Base-by-base conservation (phyloP, 768 basidiomycete species). In the Kwoniella europaea region DNA sequence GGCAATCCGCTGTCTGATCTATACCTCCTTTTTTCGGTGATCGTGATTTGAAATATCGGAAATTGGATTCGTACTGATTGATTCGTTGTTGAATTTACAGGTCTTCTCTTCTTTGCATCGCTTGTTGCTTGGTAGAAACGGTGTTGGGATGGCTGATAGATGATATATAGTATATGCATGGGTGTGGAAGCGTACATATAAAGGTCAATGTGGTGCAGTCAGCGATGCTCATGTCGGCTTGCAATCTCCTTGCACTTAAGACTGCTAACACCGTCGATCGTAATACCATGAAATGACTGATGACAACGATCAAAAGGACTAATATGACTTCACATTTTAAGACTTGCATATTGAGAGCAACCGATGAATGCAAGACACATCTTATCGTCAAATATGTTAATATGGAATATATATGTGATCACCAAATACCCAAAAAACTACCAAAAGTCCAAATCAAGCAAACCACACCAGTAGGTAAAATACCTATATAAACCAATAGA, bases 401-500 rank as follows among this genome's bases (percentile, higher is more conserved):
- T 35, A 35, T 35, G 35, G 35, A 35, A 52, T 52, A 52, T 52
- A 52, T 20, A 16, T 16, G 20, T 52, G 27, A 59, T 65, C 52
- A 91, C 90, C 90, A 91, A 78, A 81, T 84, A 52, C 86, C 85
- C 10, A 83, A 78, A 69, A 89, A 74, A 59, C 86, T 86, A 20
- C 90, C 90, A 13, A 82, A 82, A 52, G 86, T 87, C 90, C 90
- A 91, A 7, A 86, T 84, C 16, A 88, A 78, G 1, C 88, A 88
- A 10, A 87, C 86, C 4, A 83, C 85, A 27, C 91, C 88, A 0
- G 89, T 84, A 0, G 89, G 89, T 20, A 91, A 76, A 18, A 92
- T 86, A 12, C 91, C 84, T n/a, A 89, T 72, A 89, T 92, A 94
- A 24, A 91, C 89, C 16, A 90, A 89, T n/a, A 92, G 78, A 82